A percentile compares a stretch with the other conserved stretches of the same genome.
Evolutionary conservation across 2,329 filamentous ascomycete genomes (phyloP).

Genomic region (Tolypocladium pustulatum): DNA sequence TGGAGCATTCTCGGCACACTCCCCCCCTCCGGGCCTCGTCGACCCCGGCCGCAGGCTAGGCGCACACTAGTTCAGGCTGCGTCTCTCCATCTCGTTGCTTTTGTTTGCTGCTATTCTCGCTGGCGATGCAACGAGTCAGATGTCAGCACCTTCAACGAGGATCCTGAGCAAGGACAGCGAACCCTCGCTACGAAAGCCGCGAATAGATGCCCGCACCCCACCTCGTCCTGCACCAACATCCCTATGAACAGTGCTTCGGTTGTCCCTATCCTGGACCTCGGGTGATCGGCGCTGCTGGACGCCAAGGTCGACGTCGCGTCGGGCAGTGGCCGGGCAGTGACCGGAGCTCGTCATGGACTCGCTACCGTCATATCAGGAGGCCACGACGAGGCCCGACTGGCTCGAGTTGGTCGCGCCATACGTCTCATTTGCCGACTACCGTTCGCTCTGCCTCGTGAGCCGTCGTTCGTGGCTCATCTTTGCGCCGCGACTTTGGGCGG

Average conservation of each 20-base stretch:
- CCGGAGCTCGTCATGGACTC: conserved; percentile 12
- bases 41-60: neutral
- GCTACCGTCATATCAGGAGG: conserved; percentile 45
- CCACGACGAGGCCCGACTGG: conserved; percentile 36
- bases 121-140: neutral
- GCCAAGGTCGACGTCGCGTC: neutral
- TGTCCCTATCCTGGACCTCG: neutral
- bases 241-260: neutral
- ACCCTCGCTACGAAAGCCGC: neutral
- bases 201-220: neutral
- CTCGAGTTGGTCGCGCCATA: conserved; percentile 35
- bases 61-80: neutral
- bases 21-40: neutral
- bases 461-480: conserved; percentile 36
- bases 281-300: neutral
- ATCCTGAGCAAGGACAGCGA: neutral
- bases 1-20: neutral
- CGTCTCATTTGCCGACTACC: conserved; percentile 29
- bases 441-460: conserved; percentile 37
- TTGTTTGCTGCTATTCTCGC: neutral
- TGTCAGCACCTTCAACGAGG: neutral
- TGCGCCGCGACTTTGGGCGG: conserved; percentile 40
- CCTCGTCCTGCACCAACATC: neutral
- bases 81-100: neutral
- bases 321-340: neutral